Percentiles rank a stretch among this genome's conserved stretches.
These are phyloP conservation scores for Phytopythium oedochilum DNA, from an alignment of 352 stramenopile genomes.

Conservation along the genomic window DNA sequence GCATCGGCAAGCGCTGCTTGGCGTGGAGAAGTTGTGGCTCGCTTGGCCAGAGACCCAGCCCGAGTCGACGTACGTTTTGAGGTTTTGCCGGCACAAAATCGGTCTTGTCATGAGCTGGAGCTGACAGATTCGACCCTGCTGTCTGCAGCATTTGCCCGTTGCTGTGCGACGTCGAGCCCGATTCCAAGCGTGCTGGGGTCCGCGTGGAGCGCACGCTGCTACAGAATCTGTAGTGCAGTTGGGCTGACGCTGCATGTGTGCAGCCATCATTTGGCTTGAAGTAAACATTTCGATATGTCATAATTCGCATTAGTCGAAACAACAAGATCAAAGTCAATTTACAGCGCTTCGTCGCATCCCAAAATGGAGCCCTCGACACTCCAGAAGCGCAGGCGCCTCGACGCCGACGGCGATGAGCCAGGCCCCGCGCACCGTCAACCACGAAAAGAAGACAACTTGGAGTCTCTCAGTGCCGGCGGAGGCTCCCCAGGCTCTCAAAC, in stretches of 20 bases:
- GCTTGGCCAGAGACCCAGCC: slow-evolving; percentile 49
- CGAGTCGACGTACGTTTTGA: slow-evolving; percentile 32
- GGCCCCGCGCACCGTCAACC: not conserved
- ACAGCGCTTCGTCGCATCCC: not conserved
- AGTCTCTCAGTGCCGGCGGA: too few species aligned
- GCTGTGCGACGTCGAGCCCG: slow-evolving; percentile 43
- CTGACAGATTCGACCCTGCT: not conserved
- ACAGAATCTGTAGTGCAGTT: too few species aligned
- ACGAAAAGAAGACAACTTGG: not conserved
- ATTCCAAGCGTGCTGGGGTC: not conserved
- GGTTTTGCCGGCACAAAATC: not conserved
- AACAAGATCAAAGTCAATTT: not conserved
- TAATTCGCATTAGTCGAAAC: too few species aligned
- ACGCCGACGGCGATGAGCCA: not conserved
- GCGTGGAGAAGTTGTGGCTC: slow-evolving; percentile 75
- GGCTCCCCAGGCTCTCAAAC: not conserved
- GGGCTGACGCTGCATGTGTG: too few species aligned
- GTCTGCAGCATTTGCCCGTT: slow-evolving; percentile 59
- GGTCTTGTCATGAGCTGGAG: not conserved
- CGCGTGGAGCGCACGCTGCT: not conserved
- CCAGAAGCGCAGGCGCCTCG: slow-evolving; percentile 4
- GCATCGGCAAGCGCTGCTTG: slow-evolving; percentile 40
- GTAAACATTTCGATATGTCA: not conserved
- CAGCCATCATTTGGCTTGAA: too few species aligned
- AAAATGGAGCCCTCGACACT: slow-evolving; percentile 2